Evolutionary conservation across 2,329 filamentous ascomycete genomes (phyloP), one percentile per base, ranked within the genome.

Genomic region (Neopestalotiopsis sp.): DNA sequence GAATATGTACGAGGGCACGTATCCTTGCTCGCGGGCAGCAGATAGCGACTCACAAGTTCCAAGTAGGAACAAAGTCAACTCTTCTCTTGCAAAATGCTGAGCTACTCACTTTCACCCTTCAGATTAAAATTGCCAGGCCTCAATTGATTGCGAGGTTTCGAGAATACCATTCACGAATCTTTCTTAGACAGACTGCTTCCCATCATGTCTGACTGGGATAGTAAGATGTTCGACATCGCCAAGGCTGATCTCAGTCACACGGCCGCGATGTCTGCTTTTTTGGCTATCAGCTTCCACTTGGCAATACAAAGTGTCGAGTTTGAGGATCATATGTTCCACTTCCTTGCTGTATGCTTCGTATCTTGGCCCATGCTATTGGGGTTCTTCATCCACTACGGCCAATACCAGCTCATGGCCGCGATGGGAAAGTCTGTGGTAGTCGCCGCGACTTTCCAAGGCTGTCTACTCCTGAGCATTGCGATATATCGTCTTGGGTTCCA

Each of bases 401-500:
- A 52, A 1, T 52, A 52, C 20, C 2, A 14, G 4, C 57, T 30
- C 4, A 32, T 30, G 12, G n/a, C 57, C 6, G 57, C 57, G 30
- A 10, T 60, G 4, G 24, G 7, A 20, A 60, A 60, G 32, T 34
- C 57, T 24, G 57, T 17, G 10, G 28, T 60, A 7, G 28, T 60
- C 57, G 10, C 45, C 4, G n/a, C 45, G 17, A 52, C 60, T 63
- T 66, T 75, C 65, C 70, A 71, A 20, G 7, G 10, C 5, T 70
- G 73, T 1, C 64, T 76, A 14, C 71, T 75, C 68, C 57, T 73
- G n/a, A 81, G 78, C 58, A 76, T 82, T n/a, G 12, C 76, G 9
- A 68, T 78, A 30, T 83, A 81, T 67, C 76, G 81, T 17, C 62
- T 80, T 10, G 78, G 75, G 32, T 77, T 83, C 61, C 83, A 84